Percentiles rank a stretch among this genome's conserved stretches.
Conservation (phyloP, 257 asterid genomes). For the Solanum appendiculatum region DNA sequence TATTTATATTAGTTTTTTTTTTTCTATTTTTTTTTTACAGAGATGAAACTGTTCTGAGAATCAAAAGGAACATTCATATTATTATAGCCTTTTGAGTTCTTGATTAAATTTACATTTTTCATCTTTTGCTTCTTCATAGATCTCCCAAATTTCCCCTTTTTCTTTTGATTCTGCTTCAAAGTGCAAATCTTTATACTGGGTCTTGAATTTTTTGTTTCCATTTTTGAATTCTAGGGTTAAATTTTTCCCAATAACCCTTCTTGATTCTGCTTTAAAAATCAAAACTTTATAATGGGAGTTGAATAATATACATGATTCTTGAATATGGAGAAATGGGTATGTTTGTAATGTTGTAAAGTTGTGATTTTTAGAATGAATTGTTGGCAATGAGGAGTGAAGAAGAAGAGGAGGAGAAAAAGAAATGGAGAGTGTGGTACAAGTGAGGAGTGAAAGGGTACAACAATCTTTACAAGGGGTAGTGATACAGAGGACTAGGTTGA, state of each 20-base stretch:
- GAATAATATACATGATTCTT: neutral
- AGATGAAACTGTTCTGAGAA: neutral
- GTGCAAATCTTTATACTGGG: neutral
- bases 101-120: neutral
- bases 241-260: neutral
- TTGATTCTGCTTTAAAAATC: neutral
- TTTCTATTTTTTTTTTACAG: neutral
- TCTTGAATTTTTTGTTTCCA: neutral
- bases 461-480: slow-evolving; percentile 43
- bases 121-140: neutral
- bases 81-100: neutral
- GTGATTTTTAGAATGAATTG: slow-evolving; percentile 14
- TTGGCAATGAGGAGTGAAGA: slow-evolving; percentile 22
- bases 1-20: neutral
- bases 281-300: neutral
- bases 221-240: neutral
- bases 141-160: neutral
- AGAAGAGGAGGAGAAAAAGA: neutral
- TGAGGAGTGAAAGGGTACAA: slow-evolving; percentile 30
- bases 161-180: neutral
- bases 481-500: slow-evolving; percentile 60
- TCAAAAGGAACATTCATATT: neutral
- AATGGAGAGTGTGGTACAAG: slow-evolving; percentile 19
- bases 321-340: neutral
- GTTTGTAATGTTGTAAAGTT: neutral